These are phyloP conservation scores for Plasmopara halstedii DNA, from an alignment of 352 stramenopile species.

Conservation along the genomic window DNA sequence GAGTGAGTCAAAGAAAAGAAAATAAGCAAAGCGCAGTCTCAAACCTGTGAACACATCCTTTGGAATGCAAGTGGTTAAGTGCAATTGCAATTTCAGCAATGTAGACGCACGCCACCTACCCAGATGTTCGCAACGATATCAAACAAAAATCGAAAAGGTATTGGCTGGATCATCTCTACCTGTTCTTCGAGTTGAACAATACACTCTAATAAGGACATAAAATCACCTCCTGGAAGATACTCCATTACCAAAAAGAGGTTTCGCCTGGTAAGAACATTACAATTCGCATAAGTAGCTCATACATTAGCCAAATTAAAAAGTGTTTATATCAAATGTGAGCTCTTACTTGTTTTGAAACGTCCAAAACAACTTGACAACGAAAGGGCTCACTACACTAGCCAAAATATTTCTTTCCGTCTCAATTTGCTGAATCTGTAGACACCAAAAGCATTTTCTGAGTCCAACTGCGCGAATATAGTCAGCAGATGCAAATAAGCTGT, in stretches of 20 bases:
- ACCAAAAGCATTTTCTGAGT: constrained; percentile 14
- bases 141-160: not conserved
- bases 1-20: not conserved
- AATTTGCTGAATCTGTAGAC: constrained; percentile 67
- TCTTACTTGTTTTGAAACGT: constrained; percentile 86
- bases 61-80: constrained; percentile 79
- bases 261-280: constrained; percentile 18
- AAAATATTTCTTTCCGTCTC: constrained; percentile 86
- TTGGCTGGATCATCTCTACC: constrained; percentile 15
- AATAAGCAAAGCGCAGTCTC: not conserved
- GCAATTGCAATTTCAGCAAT: constrained; percentile 83
- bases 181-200: constrained; percentile 85
- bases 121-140: not conserved
- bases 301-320: no score
- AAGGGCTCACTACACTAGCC: constrained; percentile 80
- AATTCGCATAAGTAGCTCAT: no score
- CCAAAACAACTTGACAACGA: constrained; percentile 89
- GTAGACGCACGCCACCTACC: constrained; percentile 77
- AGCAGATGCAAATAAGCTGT: constrained; percentile 6
- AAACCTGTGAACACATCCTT: constrained; percentile 78
- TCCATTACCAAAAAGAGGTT: constrained; percentile 90
- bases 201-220: constrained; percentile 85
- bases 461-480: not conserved
- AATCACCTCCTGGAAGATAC: constrained; percentile 85
- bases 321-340: no score